Conservation (phyloP, 2,329 filamentous ascomycete species). For the Parascedosporium putredinis region DNA sequence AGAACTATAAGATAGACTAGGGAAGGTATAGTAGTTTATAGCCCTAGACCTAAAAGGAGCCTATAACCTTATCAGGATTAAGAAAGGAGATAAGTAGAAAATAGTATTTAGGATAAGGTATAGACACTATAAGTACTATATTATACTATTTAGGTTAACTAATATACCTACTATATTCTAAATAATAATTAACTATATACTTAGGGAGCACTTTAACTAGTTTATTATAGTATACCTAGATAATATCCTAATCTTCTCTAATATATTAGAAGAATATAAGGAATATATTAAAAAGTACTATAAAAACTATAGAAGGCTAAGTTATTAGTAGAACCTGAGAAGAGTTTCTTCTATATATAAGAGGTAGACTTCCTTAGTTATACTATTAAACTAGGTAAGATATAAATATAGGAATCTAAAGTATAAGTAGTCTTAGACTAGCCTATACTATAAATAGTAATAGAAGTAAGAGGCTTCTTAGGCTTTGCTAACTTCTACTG, state of each 20-base stretch:
- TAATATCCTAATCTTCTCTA: constrained; percentile 12
- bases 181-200: constrained; percentile 11
- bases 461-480: not conserved
- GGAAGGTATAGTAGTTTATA: constrained; percentile 10
- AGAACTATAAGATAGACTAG: constrained; percentile 11
- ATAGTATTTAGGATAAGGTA: constrained; percentile 9
- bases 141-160: constrained; percentile 12
- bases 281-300: not conserved
- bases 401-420: not conserved
- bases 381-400: not conserved
- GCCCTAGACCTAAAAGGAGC: constrained; percentile 9
- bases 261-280: constrained; percentile 9
- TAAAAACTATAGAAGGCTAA: not conserved
- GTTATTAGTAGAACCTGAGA: not conserved
- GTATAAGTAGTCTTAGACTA: not conserved
- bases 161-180: constrained; percentile 10
- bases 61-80: constrained; percentile 8
- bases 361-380: not conserved
- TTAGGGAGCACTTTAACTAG: constrained; percentile 3
- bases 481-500: not conserved
- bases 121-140: constrained; percentile 12
- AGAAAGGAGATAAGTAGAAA: constrained; percentile 10
- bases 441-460: not conserved
- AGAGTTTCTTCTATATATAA: not conserved
- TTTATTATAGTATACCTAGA: constrained; percentile 12